Evolutionary conservation across 192 early-diverging fungal genomes (phyloP).

Genomic region (Umbelopsis isabellina): DNA sequence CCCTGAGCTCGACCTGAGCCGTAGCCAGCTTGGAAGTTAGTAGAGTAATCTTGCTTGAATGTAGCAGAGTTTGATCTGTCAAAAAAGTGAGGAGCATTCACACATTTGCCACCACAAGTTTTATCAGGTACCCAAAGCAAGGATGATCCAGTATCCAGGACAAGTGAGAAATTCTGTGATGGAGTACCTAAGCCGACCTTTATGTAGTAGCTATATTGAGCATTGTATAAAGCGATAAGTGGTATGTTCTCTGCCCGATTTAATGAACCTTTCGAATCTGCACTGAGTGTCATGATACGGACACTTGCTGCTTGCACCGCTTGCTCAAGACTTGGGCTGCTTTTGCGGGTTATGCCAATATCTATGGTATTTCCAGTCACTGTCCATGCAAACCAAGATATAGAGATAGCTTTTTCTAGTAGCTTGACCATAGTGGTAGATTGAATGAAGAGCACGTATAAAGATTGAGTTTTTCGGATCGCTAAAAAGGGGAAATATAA

Average conservation of each 20-base stretch:
- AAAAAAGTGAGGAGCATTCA: background rate
- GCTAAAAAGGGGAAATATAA: too few relatives aligned
- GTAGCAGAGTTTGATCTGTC: background rate
- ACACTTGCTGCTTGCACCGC: background rate
- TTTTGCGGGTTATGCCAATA: background rate
- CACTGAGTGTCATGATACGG: background rate
- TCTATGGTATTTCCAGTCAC: background rate
- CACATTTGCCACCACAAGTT: background rate
- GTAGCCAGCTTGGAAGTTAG: conserved; percentile 6
- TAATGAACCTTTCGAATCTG: background rate
- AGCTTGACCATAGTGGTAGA: background rate
- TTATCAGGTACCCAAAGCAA: conserved; percentile 10
- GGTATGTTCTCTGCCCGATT: background rate
- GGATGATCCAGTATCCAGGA: background rate
- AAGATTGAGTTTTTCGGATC: too few relatives aligned
- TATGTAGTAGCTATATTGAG: conserved; percentile 15
- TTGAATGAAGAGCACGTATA: background rate
- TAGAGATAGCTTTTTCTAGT: background rate
- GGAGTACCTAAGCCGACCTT: background rate
- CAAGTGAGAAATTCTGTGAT: background rate
- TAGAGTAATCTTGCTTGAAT: conserved; percentile 8
- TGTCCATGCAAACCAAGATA: background rate
- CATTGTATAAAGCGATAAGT: background rate
- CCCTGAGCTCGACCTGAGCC: conserved; percentile 15
- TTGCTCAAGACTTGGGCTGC: background rate